Percentiles rank a stretch among this genome's conserved stretches.
Evolutionary conservation across 495 filamentous ascomycete genomes (phyloP).

Genomic region (Penicillium ucsense): DNA sequence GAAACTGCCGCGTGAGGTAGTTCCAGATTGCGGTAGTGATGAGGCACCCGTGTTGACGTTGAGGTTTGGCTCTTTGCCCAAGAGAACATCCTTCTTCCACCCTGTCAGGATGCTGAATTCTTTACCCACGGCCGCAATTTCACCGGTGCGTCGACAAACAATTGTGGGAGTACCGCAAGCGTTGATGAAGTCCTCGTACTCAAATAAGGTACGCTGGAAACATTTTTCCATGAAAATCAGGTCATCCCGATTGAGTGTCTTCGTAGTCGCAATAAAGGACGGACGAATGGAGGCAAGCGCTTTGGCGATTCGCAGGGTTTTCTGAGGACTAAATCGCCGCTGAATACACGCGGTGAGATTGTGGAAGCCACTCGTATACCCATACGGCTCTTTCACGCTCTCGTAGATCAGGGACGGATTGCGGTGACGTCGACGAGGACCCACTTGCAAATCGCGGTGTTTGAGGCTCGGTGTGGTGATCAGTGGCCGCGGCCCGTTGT

Average conservation of each 20-base stretch:
- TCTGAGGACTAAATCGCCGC: conserved; percentile 58
- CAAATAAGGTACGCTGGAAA: conserved; percentile 83
- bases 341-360: conserved; percentile 73
- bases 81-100: conserved; percentile 83
- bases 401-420: conserved; percentile 83
- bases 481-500: conserved; percentile 30
- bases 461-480: conserved; percentile 34
- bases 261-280: conserved; percentile 81
- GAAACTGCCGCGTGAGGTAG: conserved; percentile 34
- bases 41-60: conserved; percentile 67
- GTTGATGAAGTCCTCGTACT: conserved; percentile 87
- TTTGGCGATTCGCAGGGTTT: conserved; percentile 70
- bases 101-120: conserved; percentile 91
- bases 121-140: conserved; percentile 85
- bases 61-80: conserved; percentile 79
- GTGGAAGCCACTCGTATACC: conserved; percentile 85
- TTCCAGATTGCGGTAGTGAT: conserved; percentile 17
- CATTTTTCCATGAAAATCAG: conserved; percentile 96
- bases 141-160: conserved; percentile 83
- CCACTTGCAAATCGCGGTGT: conserved; percentile 42
- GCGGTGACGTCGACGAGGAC: conserved; percentile 42
- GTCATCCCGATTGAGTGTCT: conserved; percentile 72
- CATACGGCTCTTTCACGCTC: conserved; percentile 79
- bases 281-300: conserved; percentile 83
- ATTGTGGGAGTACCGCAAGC: conserved; percentile 81